These are phyloP conservation scores for Nyctanthes arbortristis DNA, from an alignment of 257 asterid genomes.

Conservation along the genomic window DNA sequence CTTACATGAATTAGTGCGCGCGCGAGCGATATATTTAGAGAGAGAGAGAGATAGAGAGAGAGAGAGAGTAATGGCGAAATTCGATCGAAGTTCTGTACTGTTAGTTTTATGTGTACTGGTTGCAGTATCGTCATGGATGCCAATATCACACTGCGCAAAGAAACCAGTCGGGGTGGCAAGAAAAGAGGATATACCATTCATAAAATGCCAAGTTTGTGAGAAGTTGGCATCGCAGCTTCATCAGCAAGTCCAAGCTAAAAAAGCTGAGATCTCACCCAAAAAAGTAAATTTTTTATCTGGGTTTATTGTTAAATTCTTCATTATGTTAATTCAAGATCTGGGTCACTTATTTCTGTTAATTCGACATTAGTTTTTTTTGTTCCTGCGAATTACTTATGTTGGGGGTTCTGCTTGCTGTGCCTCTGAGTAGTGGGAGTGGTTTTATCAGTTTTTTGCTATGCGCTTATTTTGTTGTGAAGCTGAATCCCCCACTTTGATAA, in stretches of 20 bases:
- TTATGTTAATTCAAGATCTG: conserved; percentile 3
- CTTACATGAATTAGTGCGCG: background rate
- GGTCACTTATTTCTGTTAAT: background rate
- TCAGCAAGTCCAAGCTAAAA: conserved; percentile 70
- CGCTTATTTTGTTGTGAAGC: background rate
- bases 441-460: background rate
- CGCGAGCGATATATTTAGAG: too few species aligned
- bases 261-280: conserved; percentile 69
- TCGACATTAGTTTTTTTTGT: background rate
- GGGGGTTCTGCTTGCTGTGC: too few species aligned
- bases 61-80: conserved; percentile 39
- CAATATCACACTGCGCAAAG: conserved; percentile 58
- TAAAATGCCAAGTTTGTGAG: conserved; percentile 83
- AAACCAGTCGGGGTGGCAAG: conserved; percentile 71
- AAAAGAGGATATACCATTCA: conserved; percentile 84
- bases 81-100: conserved; percentile 17
- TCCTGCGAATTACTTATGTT: too few species aligned
- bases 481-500: background rate
- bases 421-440: background rate
- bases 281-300: conserved; percentile 47
- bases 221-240: conserved; percentile 61
- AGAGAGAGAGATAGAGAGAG: background rate
- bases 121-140: conserved; percentile 36
- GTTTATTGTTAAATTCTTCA: background rate
- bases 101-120: conserved; percentile 23